Evolutionary conservation across 805 yeast species (phyloP), one percentile per base, ranked within the genome.

Genomic region (Teunomyces panamensis): DNA sequence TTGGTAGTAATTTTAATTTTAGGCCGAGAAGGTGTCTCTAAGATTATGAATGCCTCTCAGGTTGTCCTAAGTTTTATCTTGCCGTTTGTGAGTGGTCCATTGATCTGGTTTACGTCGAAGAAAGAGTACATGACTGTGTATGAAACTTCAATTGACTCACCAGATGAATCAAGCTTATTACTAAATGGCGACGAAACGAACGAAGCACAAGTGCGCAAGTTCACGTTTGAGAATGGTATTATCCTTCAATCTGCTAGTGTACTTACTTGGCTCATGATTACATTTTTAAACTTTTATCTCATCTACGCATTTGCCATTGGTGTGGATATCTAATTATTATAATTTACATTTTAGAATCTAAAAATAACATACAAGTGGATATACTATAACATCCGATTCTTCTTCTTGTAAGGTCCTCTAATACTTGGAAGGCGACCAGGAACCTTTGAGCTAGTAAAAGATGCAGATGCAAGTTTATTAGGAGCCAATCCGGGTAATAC

Each of bases 401-500:
- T 67, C 57, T 69, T 71, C 56, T 69, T 68, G 53, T 67, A 65
- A 6, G 73, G 67, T 6, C 73, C 73, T 47, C 72, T 64, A 20
- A 71, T 65, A 41, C 67, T 69, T 13, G 74, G 69, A 49, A 71
- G 60, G 48, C 75, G 64, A 13, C 41, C 41, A 32, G 64, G 48
- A 10, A 37, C 43, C 29, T 46, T 46, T n/a, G 39, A 8, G 9
- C 44, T 43, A 10, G 42, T 16, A 11, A 33, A 32, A 10, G 43
- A 16, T 30, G 45, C 30, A 9, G 47, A 17, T 8, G 32, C 34
- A 16, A 45, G 43, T 26, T 49, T 53, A 36, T 48, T 48, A 35
- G 74, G 55, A 3, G 74, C 62, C 4, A 76, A 68, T 1, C 87
- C 86, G 1, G 97, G 97, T 58, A 91, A 74, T 1, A 85, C 77